These are phyloP conservation scores for Boeremia exigua DNA, from an alignment of 2,329 filamentous ascomycete genomes.

Conservation along the genomic window DNA sequence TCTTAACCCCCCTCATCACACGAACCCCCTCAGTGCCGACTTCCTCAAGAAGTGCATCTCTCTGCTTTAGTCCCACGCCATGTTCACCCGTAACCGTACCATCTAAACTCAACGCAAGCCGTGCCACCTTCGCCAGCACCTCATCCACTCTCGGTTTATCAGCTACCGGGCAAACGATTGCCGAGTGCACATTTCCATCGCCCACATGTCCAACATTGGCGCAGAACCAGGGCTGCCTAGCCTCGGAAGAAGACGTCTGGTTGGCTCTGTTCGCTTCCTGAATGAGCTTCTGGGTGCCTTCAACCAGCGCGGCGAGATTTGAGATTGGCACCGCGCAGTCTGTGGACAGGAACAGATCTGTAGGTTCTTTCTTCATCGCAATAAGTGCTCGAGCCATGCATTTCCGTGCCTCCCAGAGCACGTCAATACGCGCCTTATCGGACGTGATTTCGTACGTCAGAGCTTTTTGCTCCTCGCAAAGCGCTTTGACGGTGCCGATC, in stretches of 20 bases:
- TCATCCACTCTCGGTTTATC: conserved; percentile 33
- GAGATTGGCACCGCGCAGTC: conserved; percentile 81
- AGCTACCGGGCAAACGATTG: conserved; percentile 35
- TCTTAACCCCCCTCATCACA: conserved; percentile 81
- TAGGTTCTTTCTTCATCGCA: conserved; percentile 63
- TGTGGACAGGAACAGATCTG: conserved; percentile 72
- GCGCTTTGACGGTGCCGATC: conserved; percentile 66
- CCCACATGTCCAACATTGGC: conserved; percentile 74
- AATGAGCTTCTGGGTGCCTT: conserved; percentile 73
- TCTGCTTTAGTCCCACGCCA: conserved; percentile 80
- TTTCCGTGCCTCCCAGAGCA: conserved; percentile 77
- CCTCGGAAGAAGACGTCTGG: neutral
- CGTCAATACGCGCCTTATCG: conserved; percentile 64
- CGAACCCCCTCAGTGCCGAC: conserved; percentile 75
- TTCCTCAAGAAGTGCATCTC: conserved; percentile 79
- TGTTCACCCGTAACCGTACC: conserved; percentile 87
- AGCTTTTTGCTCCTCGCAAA: conserved; percentile 63
- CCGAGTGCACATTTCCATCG: conserved; percentile 58
- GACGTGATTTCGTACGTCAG: conserved; percentile 70
- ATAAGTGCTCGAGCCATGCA: conserved; percentile 74
- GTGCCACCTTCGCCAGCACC: conserved; percentile 67
- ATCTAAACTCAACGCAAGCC: conserved; percentile 79
- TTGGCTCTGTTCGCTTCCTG: conserved; percentile 33
- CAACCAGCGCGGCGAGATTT: conserved; percentile 72
- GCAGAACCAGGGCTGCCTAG: conserved; percentile 35